A percentile compares a stretch with the other conserved stretches of the same genome.
Conservation (phyloP, 169 alveolate genomes). For the Plasmodium vivax region DNA sequence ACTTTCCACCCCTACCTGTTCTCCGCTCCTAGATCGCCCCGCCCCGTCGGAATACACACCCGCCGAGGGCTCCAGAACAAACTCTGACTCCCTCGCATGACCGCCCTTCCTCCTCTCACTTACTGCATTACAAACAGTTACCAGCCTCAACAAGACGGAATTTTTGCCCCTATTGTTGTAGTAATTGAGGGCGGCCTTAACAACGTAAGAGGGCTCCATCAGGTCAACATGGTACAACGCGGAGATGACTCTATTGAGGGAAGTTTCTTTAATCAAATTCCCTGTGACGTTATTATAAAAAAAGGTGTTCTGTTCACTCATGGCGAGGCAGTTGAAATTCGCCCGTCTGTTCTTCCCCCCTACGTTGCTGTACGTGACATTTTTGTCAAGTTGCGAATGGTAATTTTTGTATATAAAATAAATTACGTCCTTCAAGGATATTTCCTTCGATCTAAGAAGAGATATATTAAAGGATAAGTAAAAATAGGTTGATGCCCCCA, state of each 20-base stretch:
- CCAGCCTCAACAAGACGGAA: conserved; percentile 7
- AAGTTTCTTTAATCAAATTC: conserved; percentile 34
- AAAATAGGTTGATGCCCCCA: conserved; percentile 28
- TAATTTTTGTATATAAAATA: conserved; percentile 52
- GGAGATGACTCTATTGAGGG: conserved; percentile 47
- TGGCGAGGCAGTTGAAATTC: conserved; percentile 6
- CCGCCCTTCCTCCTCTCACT: neutral
- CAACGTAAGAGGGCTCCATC: conserved; percentile 35
- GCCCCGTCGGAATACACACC: conserved; percentile 5
- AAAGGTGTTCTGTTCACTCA: conserved; percentile 51
- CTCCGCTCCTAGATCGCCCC: neutral
- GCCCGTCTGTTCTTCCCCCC: neutral
- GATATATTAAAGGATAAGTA: conserved; percentile 48
- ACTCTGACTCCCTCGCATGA: neutral
- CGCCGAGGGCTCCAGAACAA: neutral
- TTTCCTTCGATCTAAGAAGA: conserved; percentile 27
- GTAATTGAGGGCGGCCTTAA: conserved; percentile 43
- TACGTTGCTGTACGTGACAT: neutral
- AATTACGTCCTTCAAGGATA: conserved; percentile 25
- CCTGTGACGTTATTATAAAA: conserved; percentile 46
- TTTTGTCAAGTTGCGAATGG: conserved; percentile 25
- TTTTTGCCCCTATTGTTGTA: conserved; percentile 16
- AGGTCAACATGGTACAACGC: conserved; percentile 20
- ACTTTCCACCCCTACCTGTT: neutral
- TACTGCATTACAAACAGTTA: conserved; percentile 15